Evolutionary conservation across 2,329 filamentous ascomycete species (phyloP), one percentile per base, ranked within the genome.

Genomic region (Talaromyces sp.): DNA sequence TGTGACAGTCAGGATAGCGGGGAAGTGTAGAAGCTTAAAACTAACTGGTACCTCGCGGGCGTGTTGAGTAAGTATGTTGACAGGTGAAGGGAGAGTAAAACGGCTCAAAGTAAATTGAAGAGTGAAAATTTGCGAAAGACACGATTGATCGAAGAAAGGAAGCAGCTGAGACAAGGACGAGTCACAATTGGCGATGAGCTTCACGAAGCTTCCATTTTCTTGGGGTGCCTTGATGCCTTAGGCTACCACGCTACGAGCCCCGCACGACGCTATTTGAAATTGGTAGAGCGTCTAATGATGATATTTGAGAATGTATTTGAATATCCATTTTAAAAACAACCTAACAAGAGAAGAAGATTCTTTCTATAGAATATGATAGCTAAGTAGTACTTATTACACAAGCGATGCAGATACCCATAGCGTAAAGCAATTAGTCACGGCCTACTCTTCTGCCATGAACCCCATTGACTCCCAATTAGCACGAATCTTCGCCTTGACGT

Each of bases 201-300:
- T 66, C 64, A 66, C 50, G 64, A 66, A 66, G 64, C 64, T 66
- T 66, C 64, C 64, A 66, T 66, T 39, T 54, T 59, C 37, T 43
- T 45, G 13, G 22, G 9, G 37, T 25, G 41, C 47, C 59, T 59
- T 59, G 37, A 3, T 65, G 61, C 61, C 64, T 66, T 17, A 59
- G 52, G 52, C 52, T 37, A 17, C 45, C 39, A 19, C 47, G 19
- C 22, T 41, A 10, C 43, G 3, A 62, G 58, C 63, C 63, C 63
- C 63, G 59, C 63, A 27, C 13, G 57, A 25, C 47, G 15, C 13
- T 8, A 15, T 31, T 31, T 52, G 11, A 37, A 54, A 35, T 35
- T 35, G 6, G 37, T 54, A 54, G 50, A 17, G 50, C 10, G 0
- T 3, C 1, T 2, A 2, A n/a, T 6, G 19, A 8, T n/a, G n/a